Evolutionary conservation across 1,284 basidiomycete genomes (phyloP), one percentile per base, ranked within the genome.

Genomic region (Austroboletus novae-zelandiae): DNA sequence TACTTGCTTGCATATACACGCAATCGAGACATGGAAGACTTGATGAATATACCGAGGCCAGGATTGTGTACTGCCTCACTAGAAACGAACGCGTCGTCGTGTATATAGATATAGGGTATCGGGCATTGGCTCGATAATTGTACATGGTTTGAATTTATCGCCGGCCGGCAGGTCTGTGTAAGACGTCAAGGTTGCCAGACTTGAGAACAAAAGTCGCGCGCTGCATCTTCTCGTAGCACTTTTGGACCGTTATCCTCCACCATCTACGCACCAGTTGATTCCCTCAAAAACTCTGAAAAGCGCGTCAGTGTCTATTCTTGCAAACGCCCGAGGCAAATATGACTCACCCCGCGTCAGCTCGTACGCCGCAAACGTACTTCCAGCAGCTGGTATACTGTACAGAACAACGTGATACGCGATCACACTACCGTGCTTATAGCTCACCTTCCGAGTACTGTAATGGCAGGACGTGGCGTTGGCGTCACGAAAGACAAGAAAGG

Each of bases 281-380:
- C 60, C 17, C 4, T 53, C 48, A 66, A 50, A 25, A 65, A 62
- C 20, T 62, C 61, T 62, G 31, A 14, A 9, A 35, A 29, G 23
- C 4, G 10, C 7, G 25, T 43, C 18, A 43, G 29, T 5, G 20
- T 20, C 4, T 10, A 17, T 25, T 15, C 2, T 23, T 9, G 13
- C 29, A 40, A 17, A 27, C 20, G 41, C 29, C 27, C 6, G 18
- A 23, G 9, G 6, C 15, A 25, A 30, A 35, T 23, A 25, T 35
- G 11, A 60, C 67, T 51, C 48, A 84, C 88, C 90, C 74, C 90
- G 76, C 1, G 87, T 90, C 29, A 94, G 61, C 67, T 98, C 94
- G 67, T 89, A 98, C 0, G 89, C 90, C n/a, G 91, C 86, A 61
- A 98, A 97, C 0, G 94, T 97, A 53, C 87, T 86, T 25, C 84